Conservation (phyloP, 2,329 filamentous ascomycete genomes). For the Macrophomina pseudophaseolina region DNA sequence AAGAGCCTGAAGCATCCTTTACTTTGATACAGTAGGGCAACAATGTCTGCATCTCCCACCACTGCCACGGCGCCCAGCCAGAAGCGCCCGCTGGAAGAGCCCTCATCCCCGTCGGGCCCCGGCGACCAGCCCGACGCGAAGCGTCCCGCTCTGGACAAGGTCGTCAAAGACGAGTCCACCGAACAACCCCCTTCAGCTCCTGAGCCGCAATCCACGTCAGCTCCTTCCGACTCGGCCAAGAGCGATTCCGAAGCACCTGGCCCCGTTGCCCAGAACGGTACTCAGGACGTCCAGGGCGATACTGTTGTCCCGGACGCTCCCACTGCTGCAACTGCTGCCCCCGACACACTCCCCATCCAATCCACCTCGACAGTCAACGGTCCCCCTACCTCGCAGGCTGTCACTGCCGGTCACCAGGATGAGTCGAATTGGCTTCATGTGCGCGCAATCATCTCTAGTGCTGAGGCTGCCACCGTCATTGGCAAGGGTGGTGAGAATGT, state of each 20-base stretch:
- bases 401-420: constrained; percentile 67
- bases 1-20: constrained; percentile 34
- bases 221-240: constrained; percentile 40
- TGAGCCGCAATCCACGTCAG: constrained; percentile 38
- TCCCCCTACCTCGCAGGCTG: constrained; percentile 48
- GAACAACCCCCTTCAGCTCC: constrained; percentile 30
- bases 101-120: constrained; percentile 88
- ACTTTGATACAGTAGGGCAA: constrained; percentile 27
- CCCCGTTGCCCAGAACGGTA: constrained; percentile 45
- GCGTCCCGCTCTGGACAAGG: constrained; percentile 92
- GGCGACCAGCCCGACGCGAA: constrained; percentile 97
- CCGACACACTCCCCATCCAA: constrained; percentile 64
- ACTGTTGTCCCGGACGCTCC: constrained; percentile 70
- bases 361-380: constrained; percentile 62
- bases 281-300: constrained; percentile 68
- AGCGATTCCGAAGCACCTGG: constrained; percentile 24
- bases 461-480: constrained; percentile 96
- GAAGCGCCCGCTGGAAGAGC: constrained; percentile 96
- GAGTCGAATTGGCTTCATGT: constrained; percentile 98
- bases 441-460: constrained; percentile 94
- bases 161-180: constrained; percentile 63
- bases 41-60: constrained; percentile 54
- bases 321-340: constrained; percentile 51
- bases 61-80: constrained; percentile 64
- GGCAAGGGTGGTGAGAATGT: constrained; percentile 99